These are phyloP conservation scores for Coemansia sp. DNA, from an alignment of 192 early-diverging fungal genomes.

Conservation along the genomic window DNA sequence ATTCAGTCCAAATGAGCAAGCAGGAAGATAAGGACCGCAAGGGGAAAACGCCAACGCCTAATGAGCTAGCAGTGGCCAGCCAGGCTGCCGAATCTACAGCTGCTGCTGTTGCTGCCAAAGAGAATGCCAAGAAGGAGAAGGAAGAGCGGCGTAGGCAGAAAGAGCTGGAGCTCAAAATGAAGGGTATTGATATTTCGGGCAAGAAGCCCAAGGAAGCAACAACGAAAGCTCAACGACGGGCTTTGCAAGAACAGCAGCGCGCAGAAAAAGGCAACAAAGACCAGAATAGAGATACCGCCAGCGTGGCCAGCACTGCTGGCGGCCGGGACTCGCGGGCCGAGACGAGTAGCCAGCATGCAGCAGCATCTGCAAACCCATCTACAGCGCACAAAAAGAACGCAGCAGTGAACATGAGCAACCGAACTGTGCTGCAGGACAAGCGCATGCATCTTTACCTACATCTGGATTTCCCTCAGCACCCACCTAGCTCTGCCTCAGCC, in stretches of 20 bases:
- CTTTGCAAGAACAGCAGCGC: slow-evolving; percentile 77
- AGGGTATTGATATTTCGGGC: slow-evolving; percentile 22
- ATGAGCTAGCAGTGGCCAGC: neutral
- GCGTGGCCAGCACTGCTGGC: slow-evolving; percentile 1
- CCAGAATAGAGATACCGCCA: slow-evolving; percentile 2
- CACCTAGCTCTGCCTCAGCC: slow-evolving; percentile 37
- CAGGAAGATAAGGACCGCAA: neutral
- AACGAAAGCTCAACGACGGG: slow-evolving; percentile 90
- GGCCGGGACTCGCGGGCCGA: slow-evolving; percentile 12
- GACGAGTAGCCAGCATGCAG: slow-evolving; percentile 10
- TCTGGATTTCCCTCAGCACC: slow-evolving; percentile 41
- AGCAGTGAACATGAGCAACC: slow-evolving; percentile 26
- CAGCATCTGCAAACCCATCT: slow-evolving; percentile 1
- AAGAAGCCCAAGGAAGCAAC: slow-evolving; percentile 57
- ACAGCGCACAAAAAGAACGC: slow-evolving; percentile 6
- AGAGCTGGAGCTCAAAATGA: slow-evolving; percentile 31
- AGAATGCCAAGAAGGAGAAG: slow-evolving; percentile 20
- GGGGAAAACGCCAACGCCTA: neutral
- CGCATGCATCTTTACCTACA: slow-evolving; percentile 51
- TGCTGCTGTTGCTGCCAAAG: slow-evolving; percentile 14
- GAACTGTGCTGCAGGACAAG: slow-evolving; percentile 38
- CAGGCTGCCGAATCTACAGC: neutral
- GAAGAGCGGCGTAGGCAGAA: slow-evolving; percentile 41
- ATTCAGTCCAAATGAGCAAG: neutral
- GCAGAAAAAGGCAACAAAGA: slow-evolving; percentile 63